Conservation (phyloP, 495 filamentous ascomycete genomes). For the Durotheca rogersii region DNA sequence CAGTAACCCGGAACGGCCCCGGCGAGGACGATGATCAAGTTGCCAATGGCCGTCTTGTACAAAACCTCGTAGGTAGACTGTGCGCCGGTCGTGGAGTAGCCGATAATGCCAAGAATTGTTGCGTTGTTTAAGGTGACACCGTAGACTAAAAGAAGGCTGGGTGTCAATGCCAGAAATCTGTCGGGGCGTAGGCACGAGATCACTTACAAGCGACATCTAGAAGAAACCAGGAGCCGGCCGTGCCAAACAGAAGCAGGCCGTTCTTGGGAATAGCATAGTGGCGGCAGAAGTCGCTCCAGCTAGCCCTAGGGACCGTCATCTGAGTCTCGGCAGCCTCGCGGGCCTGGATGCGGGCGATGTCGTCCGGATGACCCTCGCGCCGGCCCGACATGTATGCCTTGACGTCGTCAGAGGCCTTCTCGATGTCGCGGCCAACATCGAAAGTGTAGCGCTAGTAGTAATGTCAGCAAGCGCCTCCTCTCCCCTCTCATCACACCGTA, state of each 20-base stretch:
- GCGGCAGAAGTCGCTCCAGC: constrained; percentile 61
- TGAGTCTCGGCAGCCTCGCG: constrained; percentile 46
- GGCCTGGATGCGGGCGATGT: constrained; percentile 55
- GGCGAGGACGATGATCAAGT: constrained; percentile 71
- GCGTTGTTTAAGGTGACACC: constrained; percentile 75
- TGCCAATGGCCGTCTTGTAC: constrained; percentile 70
- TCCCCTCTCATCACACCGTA: no score
- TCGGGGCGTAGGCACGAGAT: not conserved
- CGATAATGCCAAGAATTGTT: constrained; percentile 65
- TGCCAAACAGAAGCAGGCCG: constrained; percentile 69
- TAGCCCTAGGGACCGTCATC: constrained; percentile 62
- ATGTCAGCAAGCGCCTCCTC: constrained; percentile 42
- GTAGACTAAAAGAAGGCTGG: constrained; percentile 50
- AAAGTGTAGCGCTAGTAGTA: constrained; percentile 68
- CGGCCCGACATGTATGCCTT: constrained; percentile 62
- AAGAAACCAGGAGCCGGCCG: constrained; percentile 78
- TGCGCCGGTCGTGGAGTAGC: constrained; percentile 57
- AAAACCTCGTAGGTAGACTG: constrained; percentile 62
- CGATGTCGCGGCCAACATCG: constrained; percentile 74
- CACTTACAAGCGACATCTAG: constrained; percentile 56
- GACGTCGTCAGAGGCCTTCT: constrained; percentile 68
- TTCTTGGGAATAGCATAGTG: constrained; percentile 69
- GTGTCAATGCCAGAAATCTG: not conserved
- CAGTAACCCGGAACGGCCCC: constrained; percentile 80
- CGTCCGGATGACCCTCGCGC: constrained; percentile 61